These are phyloP conservation scores for Ustilago sp. DNA, from an alignment of 1,284 basidiomycete species.

Conservation along the genomic window DNA sequence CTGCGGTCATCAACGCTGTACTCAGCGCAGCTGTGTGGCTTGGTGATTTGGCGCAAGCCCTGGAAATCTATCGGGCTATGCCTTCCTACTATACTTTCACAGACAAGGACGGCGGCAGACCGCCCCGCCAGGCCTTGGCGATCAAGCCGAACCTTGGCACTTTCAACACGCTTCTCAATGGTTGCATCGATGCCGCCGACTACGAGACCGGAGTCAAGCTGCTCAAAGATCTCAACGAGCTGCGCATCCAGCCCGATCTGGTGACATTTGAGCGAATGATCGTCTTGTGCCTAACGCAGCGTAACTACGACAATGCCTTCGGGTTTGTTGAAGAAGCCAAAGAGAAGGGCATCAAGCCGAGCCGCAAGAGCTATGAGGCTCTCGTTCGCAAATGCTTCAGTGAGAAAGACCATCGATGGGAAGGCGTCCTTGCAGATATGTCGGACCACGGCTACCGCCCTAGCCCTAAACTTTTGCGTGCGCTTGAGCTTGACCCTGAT, in stretches of 20 bases:
- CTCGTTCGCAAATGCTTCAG: conserved; percentile 53
- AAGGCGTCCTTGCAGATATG: conserved; percentile 50
- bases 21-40: conserved; percentile 39
- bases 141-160: conserved; percentile 37
- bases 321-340: conserved; percentile 57
- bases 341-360: conserved; percentile 32
- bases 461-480: conserved; percentile 8
- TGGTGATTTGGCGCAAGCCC: conserved; percentile 27
- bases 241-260: conserved; percentile 20
- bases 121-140: background rate
- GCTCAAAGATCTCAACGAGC: conserved; percentile 36
- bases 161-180: conserved; percentile 44
- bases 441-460: conserved; percentile 42
- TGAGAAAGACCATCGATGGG: conserved; percentile 51
- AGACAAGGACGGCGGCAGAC: background rate
- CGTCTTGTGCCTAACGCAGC: conserved; percentile 47
- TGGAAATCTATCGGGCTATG: conserved; percentile 43
- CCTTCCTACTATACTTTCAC: conserved; percentile 10
- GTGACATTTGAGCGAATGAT: conserved; percentile 58
- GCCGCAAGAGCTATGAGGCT: conserved; percentile 54
- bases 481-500: conserved; percentile 15
- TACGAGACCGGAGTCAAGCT: conserved; percentile 32
- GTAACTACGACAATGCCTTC: conserved; percentile 57
- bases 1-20: conserved; percentile 36
- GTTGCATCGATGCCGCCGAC: conserved; percentile 44